Evolutionary conservation across 345 rosid species (phyloP).

Genomic region (Syzygium aromaticum): DNA sequence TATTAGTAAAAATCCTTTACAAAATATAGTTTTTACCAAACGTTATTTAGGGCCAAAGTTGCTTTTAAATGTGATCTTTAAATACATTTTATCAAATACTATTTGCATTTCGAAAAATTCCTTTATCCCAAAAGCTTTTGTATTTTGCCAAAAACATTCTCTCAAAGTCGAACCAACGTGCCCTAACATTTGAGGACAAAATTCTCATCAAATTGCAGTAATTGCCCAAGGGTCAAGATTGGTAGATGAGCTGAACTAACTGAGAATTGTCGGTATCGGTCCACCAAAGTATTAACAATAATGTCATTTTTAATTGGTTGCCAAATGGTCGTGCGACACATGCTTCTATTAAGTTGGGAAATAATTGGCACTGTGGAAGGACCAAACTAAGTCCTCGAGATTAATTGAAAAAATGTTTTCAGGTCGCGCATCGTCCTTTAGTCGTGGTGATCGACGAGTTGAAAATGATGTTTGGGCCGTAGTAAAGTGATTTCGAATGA

Average conservation of each 20-base stretch:
- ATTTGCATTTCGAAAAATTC: too few relatives aligned
- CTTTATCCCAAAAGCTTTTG: too few relatives aligned
- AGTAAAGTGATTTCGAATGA: not conserved
- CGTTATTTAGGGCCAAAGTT: too few relatives aligned
- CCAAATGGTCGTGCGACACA: not conserved
- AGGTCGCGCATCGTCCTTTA: not conserved
- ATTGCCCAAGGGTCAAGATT: not conserved
- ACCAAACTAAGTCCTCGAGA: not conserved
- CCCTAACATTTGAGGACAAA: not conserved
- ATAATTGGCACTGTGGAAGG: not conserved
- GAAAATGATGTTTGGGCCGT: not conserved
- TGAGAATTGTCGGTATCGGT: not conserved
- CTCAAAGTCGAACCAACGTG: too few relatives aligned
- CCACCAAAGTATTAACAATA: not conserved
- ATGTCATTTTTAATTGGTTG: not conserved
- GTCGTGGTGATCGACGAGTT: not conserved
- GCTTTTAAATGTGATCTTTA: too few relatives aligned
- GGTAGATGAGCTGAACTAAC: not conserved
- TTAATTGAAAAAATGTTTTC: not conserved
- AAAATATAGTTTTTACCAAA: too few relatives aligned
- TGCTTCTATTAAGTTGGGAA: not conserved
- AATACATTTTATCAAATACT: too few relatives aligned
- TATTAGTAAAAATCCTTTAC: too few relatives aligned
- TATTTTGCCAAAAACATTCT: too few relatives aligned
- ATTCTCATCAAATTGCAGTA: not conserved